Evolutionary conservation across 192 early-diverging fungal species (phyloP).

Genomic region (Mortierella hygrophila): DNA sequence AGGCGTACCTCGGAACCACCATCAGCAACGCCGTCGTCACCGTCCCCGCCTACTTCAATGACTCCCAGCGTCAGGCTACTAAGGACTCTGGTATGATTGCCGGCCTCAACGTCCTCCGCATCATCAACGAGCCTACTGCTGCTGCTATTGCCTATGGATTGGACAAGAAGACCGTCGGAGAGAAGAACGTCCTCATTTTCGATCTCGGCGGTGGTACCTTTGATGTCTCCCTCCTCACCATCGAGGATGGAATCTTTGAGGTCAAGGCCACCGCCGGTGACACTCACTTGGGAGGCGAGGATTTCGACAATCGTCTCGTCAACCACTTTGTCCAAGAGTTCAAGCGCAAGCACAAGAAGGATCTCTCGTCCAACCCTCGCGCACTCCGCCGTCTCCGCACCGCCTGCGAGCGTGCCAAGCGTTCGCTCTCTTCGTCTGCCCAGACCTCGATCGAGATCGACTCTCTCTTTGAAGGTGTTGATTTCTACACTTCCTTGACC

Average conservation of each 20-base stretch:
- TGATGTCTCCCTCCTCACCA: conserved; percentile 95
- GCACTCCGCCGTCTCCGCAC: conserved; percentile 97
- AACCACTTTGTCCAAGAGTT: conserved; percentile 95
- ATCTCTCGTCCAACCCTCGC: conserved; percentile 89
- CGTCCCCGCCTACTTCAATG: conserved; percentile 97
- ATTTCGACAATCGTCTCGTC: conserved; percentile 99
- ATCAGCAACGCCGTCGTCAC: conserved; percentile 93
- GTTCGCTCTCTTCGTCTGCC: conserved; percentile 92
- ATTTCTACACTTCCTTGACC: conserved; percentile 99
- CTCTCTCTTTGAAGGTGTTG: conserved; percentile 96
- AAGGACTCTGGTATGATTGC: conserved; percentile 96
- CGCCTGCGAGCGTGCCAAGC: conserved; percentile 98
- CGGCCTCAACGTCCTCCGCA: conserved; percentile 94
- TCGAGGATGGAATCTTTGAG: conserved; percentile 98
- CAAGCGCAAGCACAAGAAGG: conserved; percentile 99
- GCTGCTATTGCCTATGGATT: conserved; percentile 97
- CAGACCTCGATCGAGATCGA: conserved; percentile 97
- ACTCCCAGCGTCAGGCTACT: conserved; percentile 99
- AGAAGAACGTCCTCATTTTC: conserved; percentile 95
- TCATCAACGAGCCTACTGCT: conserved; percentile 98
- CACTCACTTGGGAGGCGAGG: conserved; percentile 99
- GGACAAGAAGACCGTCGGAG: conserved; percentile 73
- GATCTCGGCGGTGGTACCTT: conserved; percentile 98
- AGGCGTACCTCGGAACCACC: conserved; percentile 84
- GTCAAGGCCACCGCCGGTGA: conserved; percentile 98